phyloP scores from a whole-genome alignment of 163 green algal genomes.

The Trebouxia gelatinosa region DNA sequence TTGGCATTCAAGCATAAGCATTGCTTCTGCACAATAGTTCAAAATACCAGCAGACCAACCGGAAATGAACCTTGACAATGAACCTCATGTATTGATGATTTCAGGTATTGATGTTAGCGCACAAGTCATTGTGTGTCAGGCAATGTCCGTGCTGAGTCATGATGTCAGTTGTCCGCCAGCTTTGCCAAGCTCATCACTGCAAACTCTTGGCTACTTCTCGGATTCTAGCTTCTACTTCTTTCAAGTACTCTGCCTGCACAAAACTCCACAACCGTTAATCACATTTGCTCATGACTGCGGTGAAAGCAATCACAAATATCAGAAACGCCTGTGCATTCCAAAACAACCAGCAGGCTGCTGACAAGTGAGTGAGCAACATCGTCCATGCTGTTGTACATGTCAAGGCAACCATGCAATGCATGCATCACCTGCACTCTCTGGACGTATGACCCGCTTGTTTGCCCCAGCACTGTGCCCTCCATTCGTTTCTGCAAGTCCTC shows the following conservation, averaged over 20 bases:
- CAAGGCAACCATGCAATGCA: too few species aligned
- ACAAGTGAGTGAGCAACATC: not conserved
- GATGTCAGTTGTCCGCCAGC: too few species aligned
- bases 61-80: too few species aligned
- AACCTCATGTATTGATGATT: too few species aligned
- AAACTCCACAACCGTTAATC: not conserved
- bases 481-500: conserved; percentile 81
- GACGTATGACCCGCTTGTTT: conserved; percentile 81
- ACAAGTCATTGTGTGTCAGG: too few species aligned
- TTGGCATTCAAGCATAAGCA: too few species aligned
- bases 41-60: too few species aligned
- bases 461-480: conserved; percentile 78
- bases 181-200: too few species aligned
- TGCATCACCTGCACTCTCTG: conserved; percentile 65
- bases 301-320: not conserved
- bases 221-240: conserved; percentile 71
- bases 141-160: too few species aligned
- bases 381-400: not conserved
- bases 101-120: too few species aligned
- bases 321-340: not conserved
- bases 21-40: too few species aligned
- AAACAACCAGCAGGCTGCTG: not conserved
- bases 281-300: not conserved
- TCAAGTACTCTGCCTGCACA: conserved; percentile 70
- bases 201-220: too few species aligned